Evolutionary conservation across 345 rosid species (phyloP).

Genomic region (Pistacia atlantica): DNA sequence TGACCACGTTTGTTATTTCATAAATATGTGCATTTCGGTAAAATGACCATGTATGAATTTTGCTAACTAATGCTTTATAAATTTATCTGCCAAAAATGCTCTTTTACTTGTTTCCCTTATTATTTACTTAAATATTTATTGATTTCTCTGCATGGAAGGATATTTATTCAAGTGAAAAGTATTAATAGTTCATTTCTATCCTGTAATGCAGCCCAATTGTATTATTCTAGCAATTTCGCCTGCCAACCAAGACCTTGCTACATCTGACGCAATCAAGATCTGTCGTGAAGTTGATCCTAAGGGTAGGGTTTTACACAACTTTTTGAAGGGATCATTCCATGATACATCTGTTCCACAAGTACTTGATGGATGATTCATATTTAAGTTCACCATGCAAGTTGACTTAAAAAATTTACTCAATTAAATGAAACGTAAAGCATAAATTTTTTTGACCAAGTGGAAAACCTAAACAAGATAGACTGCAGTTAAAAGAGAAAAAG

Average conservation of each 20-base stretch:
- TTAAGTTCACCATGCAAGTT: background rate
- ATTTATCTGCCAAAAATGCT: background rate
- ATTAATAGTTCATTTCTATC: conserved; percentile 10
- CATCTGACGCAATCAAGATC: conserved; percentile 96
- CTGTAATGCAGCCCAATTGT: conserved; percentile 79
- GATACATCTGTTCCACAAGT: background rate
- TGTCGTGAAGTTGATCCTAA: conserved; percentile 97
- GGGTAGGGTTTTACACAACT: conserved; percentile 44
- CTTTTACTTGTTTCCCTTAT: background rate
- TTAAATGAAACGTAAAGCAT: too few relatives aligned
- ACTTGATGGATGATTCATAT: conserved; percentile 2
- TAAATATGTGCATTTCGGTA: conserved; percentile 1
- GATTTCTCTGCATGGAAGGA: background rate
- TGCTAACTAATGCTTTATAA: background rate
- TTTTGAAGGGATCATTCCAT: background rate
- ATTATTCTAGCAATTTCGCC: conserved; percentile 96
- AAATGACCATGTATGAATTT: background rate
- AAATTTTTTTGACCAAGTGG: too few relatives aligned
- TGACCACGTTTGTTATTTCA: conserved; percentile 4
- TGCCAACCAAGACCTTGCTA: conserved; percentile 99
- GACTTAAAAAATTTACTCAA: too few relatives aligned
- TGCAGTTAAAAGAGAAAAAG: background rate
- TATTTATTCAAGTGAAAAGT: background rate
- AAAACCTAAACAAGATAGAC: background rate
- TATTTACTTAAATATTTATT: background rate